Conservation (phyloP, 2,329 filamentous ascomycete species). For the Drechmeria coniospora region DNA sequence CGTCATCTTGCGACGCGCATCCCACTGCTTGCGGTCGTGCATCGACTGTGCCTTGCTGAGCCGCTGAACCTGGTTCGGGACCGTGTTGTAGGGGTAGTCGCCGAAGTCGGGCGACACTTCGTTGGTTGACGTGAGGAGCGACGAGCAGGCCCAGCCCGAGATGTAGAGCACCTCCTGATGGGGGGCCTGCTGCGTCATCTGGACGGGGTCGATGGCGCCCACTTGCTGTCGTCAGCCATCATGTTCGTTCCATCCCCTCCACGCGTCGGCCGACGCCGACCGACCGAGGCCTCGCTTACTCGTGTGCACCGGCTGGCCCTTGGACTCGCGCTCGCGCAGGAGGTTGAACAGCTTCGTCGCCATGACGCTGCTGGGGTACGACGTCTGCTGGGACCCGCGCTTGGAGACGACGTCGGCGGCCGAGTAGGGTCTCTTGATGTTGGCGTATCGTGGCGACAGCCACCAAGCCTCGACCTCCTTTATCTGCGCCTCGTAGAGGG, state of each 20-base stretch:
- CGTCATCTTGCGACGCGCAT: conserved; percentile 63
- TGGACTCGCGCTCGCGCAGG: conserved; percentile 59
- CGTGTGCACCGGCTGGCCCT: conserved; percentile 83
- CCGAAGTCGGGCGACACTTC: conserved; percentile 97
- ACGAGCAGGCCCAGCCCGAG: conserved; percentile 95
- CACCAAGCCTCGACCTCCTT: conserved; percentile 84
- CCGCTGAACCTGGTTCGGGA: conserved; percentile 93
- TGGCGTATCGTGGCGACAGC: conserved; percentile 67
- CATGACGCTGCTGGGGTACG: conserved; percentile 87
- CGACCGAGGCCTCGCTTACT: conserved; percentile 35
- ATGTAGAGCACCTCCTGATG: conserved; percentile 95
- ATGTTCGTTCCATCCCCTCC: too few relatives aligned
- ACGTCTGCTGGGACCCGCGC: conserved; percentile 71
- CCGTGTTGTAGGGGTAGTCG: conserved; percentile 97
- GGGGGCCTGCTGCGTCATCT: conserved; percentile 96
- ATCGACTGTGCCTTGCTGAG: conserved; percentile 93
- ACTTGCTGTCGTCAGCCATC: conserved; percentile 33
- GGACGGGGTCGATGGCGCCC: conserved; percentile 95
- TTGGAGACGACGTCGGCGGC: conserved; percentile 88
- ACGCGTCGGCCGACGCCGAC: not conserved
- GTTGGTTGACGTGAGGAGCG: conserved; percentile 82
- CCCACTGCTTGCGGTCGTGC: conserved; percentile 94
- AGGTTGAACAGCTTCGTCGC: conserved; percentile 88
- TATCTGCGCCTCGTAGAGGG: conserved; percentile 69
- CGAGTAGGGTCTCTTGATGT: conserved; percentile 83